A percentile compares a stretch with the other conserved stretches of the same genome.
phyloP scores from a whole-genome alignment of 768 basidiomycete genomes.

The Trichaptum fuscoviolaceum region DNA sequence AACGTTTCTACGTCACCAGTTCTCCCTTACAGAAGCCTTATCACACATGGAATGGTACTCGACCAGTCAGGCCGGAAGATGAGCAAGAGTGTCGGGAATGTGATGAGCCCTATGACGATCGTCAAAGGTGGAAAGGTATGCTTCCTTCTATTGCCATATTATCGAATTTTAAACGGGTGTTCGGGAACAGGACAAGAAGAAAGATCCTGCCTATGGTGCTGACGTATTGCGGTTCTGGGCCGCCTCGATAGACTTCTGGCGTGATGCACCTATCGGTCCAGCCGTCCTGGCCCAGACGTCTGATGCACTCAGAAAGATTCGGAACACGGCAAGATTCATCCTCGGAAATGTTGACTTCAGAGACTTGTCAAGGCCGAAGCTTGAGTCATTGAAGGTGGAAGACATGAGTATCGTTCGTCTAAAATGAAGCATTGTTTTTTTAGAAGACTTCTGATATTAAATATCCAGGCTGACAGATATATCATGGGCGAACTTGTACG shows the following conservation, averaged over 20 bases:
- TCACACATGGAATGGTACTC: constrained; percentile 96
- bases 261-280: constrained; percentile 82
- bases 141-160: constrained; percentile 8
- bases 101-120: constrained; percentile 77
- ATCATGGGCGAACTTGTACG: constrained; percentile 79
- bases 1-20: constrained; percentile 26
- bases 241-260: constrained; percentile 84
- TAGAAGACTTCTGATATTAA: not conserved
- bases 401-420: constrained; percentile 61
- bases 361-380: constrained; percentile 13
- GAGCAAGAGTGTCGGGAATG: constrained; percentile 96
- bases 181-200: constrained; percentile 52
- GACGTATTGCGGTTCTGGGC: constrained; percentile 90
- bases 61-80: constrained; percentile 90
- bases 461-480: constrained; percentile 68
- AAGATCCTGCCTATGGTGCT: constrained; percentile 75
- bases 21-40: constrained; percentile 69
- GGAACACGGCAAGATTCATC: constrained; percentile 83
- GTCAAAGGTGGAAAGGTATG: constrained; percentile 72
- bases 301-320: constrained; percentile 75
- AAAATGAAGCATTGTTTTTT: not conserved
- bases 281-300: constrained; percentile 68
- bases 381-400: constrained; percentile 33
- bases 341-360: constrained; percentile 66
- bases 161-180: constrained; percentile 5